Percentiles rank a stretch among this genome's conserved stretches.
phyloP scores from a whole-genome alignment of 805 yeast species.

The Monosporozyma siamensis region DNA sequence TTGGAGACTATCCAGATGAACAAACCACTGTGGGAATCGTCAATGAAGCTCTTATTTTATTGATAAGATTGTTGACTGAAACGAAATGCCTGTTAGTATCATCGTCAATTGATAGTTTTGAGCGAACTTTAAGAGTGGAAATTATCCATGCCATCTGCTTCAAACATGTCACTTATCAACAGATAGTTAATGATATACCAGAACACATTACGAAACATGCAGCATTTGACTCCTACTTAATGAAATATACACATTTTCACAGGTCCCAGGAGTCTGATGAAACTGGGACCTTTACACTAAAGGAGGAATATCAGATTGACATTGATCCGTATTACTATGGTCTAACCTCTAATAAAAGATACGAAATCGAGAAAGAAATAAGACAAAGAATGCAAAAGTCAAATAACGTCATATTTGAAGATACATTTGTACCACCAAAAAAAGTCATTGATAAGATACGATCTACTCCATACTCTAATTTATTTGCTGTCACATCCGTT shows the following conservation, averaged over 20 bases:
- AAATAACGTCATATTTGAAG: slow-evolving; percentile 33
- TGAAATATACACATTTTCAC: slow-evolving; percentile 48
- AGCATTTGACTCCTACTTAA: slow-evolving; percentile 54
- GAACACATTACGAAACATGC: slow-evolving; percentile 69
- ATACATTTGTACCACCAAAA: slow-evolving; percentile 51
- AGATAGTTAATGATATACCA: slow-evolving; percentile 58
- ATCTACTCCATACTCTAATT: slow-evolving; percentile 33
- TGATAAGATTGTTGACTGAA: slow-evolving; percentile 63
- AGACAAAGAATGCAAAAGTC: slow-evolving; percentile 41
- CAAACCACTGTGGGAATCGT: slow-evolving; percentile 46
- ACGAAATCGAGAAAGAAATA: slow-evolving; percentile 64
- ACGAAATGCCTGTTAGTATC: slow-evolving; percentile 47
- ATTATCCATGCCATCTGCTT: slow-evolving; percentile 79
- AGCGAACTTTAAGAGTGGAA: slow-evolving; percentile 50
- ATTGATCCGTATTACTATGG: slow-evolving; percentile 82
- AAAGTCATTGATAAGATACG: slow-evolving; percentile 28
- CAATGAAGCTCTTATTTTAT: slow-evolving; percentile 66
- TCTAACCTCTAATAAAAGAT: slow-evolving; percentile 67
- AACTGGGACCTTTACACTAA: slow-evolving; percentile 58
- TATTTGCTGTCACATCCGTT: slow-evolving; percentile 47
- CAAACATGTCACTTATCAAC: slow-evolving; percentile 61
- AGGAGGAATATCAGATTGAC: slow-evolving; percentile 40
- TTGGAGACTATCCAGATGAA: slow-evolving; percentile 37
- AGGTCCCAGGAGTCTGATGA: slow-evolving; percentile 53
- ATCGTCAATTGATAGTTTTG: slow-evolving; percentile 40